phyloP scores from a whole-genome alignment of 768 basidiomycete species.

The Lactarius deliciosus region DNA sequence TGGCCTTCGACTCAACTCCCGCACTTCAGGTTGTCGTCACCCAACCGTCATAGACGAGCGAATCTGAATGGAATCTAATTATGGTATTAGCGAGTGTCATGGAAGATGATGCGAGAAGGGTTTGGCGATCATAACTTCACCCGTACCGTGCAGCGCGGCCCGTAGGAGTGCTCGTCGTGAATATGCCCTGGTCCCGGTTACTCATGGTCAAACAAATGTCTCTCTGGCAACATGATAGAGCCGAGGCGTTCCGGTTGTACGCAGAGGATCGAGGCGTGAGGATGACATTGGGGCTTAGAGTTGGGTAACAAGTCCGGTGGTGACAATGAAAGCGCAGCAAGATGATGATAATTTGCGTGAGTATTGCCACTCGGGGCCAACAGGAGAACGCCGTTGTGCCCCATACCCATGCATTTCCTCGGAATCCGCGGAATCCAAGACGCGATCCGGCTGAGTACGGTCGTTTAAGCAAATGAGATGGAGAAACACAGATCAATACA shows the following conservation, averaged over 20 bases:
- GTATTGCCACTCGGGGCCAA: background rate
- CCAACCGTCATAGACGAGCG: background rate
- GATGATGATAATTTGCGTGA: background rate
- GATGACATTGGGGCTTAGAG: background rate
- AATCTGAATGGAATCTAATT: background rate
- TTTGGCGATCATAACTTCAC: background rate
- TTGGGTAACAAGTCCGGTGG: background rate
- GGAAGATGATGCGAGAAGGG: background rate
- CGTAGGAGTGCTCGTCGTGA: background rate
- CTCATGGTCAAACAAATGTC: background rate
- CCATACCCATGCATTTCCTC: background rate
- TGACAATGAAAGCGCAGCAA: background rate
- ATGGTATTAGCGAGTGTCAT: background rate
- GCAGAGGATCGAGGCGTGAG: background rate
- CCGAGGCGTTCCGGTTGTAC: background rate
- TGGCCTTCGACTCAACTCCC: background rate
- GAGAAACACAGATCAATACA: background rate
- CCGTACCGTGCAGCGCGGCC: background rate
- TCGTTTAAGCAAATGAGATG: background rate
- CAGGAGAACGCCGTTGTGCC: background rate
- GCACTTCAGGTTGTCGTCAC: background rate
- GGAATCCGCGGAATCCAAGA: background rate
- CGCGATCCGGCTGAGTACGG: background rate
- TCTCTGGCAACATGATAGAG: background rate
- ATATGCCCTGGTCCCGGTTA: background rate